Evolutionary conservation across 331 rosid species (phyloP).

Genomic region (Malus hybrid): DNA sequence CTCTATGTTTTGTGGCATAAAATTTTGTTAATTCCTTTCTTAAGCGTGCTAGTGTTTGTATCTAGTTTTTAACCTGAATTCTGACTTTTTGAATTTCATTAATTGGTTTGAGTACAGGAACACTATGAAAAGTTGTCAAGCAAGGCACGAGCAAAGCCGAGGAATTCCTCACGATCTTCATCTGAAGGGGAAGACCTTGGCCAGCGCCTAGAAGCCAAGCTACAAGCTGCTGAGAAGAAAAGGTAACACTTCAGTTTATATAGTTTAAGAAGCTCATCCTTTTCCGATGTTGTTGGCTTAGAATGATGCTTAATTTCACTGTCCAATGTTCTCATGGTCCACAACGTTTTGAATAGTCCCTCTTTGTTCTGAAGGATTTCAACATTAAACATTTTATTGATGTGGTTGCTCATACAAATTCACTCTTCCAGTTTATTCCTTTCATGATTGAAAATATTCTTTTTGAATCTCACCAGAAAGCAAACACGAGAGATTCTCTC

Average conservation of each 20-base stretch:
- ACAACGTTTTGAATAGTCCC: background rate
- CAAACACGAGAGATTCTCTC: background rate
- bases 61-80: background rate
- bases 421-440: background rate
- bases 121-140: constrained; percentile 65
- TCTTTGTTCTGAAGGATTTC: background rate
- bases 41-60: background rate
- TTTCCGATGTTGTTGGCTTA: background rate
- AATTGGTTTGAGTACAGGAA: constrained; percentile 43
- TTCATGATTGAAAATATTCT: background rate
- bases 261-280: background rate
- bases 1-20: background rate
- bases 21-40: too few species aligned
- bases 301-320: background rate
- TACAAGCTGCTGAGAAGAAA: constrained; percentile 90
- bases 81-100: background rate
- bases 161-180: constrained; percentile 70
- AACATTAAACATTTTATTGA: background rate
- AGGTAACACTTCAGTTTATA: constrained; percentile 30
- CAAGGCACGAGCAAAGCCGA: constrained; percentile 84
- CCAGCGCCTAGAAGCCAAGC: constrained; percentile 83
- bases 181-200: constrained; percentile 73
- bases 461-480: background rate
- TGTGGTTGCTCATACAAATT: background rate
- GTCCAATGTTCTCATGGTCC: background rate